Base-by-base conservation (phyloP, 75 land plant species). In the Sequoiadendron giganteum region DNA sequence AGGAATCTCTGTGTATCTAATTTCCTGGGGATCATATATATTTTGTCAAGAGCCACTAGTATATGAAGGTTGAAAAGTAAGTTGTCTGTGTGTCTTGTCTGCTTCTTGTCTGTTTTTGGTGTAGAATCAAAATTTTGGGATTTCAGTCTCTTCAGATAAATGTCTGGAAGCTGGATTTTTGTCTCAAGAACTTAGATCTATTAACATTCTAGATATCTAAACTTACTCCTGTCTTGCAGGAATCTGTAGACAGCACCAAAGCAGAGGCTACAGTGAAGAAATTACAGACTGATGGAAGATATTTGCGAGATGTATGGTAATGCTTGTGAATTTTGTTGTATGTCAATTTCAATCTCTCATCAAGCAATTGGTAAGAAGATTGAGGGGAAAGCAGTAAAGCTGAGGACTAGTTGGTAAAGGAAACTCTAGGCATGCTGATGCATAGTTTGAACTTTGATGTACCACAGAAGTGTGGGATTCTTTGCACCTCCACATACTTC, bases 241-340 rank as follows among this genome's bases (percentile, higher is more conserved):
- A 93, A 84, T 91, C 95, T 30, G 87, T 93, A 70, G 92, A 90
- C 86, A 93, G 91, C 88, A 90, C 93, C 48, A 93, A 93, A 85
- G 93, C 97, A 10, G 99, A 97, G 90, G 90, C 92, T 73, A 87
- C 93, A 87, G 94, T 97, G 90, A 97, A 97, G 92, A 95, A 95
- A 81, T 89, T 97, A 73, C 99, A 97, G 87, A 92, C 82, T 84
- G 94, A 87, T 21, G 97, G 99, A 47, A 90, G 99, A 83, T 97
- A 97, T 83, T 92, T 95, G 14, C 93, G 99, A 68, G 99, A 97
- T 84, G 97, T 97, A 13, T 97, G 99, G 99, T 97, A 88, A 92
- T 87, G 42, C 68, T 89, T 32, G 55, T 9, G 45, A 6, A 85
- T 52, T 38, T 18, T 85, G 52, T 28, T 87, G 28, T 68, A 28